These are phyloP conservation scores for Aspergillus sp. DNA, from an alignment of 2,329 filamentous ascomycete genomes.

Conservation along the genomic window DNA sequence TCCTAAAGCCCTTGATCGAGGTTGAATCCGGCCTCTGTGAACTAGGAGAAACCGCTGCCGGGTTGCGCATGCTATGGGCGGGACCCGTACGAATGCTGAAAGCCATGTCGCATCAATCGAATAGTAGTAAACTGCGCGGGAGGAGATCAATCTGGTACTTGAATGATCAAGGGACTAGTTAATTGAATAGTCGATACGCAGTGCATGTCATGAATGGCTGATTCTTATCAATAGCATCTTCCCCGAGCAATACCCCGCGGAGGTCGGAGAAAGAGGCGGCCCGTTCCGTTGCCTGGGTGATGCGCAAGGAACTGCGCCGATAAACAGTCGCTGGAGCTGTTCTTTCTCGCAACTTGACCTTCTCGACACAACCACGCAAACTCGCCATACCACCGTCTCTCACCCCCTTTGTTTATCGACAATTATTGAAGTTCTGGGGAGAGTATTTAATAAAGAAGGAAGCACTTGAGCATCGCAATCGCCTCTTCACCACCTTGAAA, in stretches of 20 bases:
- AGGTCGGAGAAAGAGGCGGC: slow-evolving; percentile 25
- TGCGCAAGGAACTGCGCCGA: background rate
- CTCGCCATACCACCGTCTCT: background rate
- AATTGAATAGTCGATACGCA: background rate
- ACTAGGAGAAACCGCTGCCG: slow-evolving; percentile 50
- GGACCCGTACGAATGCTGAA: slow-evolving; percentile 6
- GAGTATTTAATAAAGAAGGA: background rate
- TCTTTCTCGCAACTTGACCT: slow-evolving; percentile 2
- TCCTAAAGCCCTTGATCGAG: slow-evolving; percentile 60
- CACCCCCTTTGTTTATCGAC: background rate
- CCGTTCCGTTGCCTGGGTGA: slow-evolving; percentile 26
- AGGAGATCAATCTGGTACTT: background rate
- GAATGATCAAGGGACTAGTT: background rate
- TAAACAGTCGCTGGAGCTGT: slow-evolving; percentile 11
- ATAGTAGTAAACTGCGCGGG: background rate
- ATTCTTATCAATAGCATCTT: slow-evolving; percentile 1
- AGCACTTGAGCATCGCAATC: background rate
- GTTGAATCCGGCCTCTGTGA: slow-evolving; percentile 48
- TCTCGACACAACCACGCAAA: background rate
- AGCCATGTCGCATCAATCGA: slow-evolving; percentile 7
- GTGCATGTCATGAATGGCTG: background rate
- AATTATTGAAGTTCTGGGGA: background rate
- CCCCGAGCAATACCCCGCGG: slow-evolving; percentile 19
- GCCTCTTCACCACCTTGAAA: background rate
- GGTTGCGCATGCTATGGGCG: slow-evolving; percentile 29